Conservation (phyloP, 2,329 filamentous ascomycete genomes). For the Ophioceras dolichostomum region DNA sequence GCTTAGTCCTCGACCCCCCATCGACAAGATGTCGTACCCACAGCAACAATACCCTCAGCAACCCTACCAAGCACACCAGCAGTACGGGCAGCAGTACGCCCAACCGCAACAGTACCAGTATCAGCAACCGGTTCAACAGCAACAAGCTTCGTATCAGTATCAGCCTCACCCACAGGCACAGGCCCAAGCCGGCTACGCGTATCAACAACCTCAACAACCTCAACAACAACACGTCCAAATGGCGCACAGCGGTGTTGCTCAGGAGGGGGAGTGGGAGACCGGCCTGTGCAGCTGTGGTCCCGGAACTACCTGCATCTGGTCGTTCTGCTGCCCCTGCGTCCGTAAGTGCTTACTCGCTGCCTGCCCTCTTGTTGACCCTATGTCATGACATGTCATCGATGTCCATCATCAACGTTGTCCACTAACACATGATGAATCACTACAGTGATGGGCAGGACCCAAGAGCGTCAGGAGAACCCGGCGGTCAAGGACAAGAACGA, state of each 20-base stretch:
- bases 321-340: constrained; percentile 29
- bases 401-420: too few relatives aligned
- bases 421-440: constrained; percentile 28
- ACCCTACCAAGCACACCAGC: constrained; percentile 4
- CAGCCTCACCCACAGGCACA: neutral
- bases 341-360: constrained; percentile 16
- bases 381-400: constrained; percentile 30
- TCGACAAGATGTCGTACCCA: constrained; percentile 13
- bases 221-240: constrained; percentile 3
- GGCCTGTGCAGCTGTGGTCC: constrained; percentile 27
- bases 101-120: neutral
- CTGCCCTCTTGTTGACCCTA: constrained; percentile 10
- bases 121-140: constrained; percentile 2
- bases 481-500: too few relatives aligned
- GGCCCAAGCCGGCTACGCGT: constrained; percentile 9
- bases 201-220: constrained; percentile 1
- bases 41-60: constrained; percentile 8
- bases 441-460: constrained; percentile 22
- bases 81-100: neutral
- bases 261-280: constrained; percentile 19
- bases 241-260: neutral
- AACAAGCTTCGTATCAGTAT: neutral
- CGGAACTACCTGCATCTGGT: constrained; percentile 23
- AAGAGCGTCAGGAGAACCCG: too few relatives aligned
- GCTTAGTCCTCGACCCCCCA: neutral